These are phyloP conservation scores for Arthroderma uncinatum DNA, from an alignment of 2,329 filamentous ascomycete genomes.

Conservation along the genomic window DNA sequence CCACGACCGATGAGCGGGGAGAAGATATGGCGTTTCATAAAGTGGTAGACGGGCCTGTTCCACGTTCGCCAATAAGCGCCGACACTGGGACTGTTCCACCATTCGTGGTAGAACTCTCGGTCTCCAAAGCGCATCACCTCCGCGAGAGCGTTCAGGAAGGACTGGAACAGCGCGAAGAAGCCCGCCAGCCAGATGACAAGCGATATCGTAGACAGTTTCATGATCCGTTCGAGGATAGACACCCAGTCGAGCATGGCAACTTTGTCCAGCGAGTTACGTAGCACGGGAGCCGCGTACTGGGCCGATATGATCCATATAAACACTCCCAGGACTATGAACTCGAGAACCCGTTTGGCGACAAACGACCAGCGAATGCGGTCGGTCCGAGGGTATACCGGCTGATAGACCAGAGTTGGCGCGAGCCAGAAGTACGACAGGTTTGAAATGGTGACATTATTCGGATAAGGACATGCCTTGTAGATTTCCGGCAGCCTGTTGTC, in stretches of 20 bases:
- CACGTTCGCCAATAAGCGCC: slow-evolving; percentile 89
- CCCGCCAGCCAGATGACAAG: slow-evolving; percentile 94
- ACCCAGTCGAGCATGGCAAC: slow-evolving; percentile 69
- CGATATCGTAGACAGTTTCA: slow-evolving; percentile 93
- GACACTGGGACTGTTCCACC: slow-evolving; percentile 89
- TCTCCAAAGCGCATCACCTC: slow-evolving; percentile 87
- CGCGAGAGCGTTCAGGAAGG: slow-evolving; percentile 77
- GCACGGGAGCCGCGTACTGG: slow-evolving; percentile 83
- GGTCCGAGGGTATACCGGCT: slow-evolving; percentile 87
- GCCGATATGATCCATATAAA: slow-evolving; percentile 94
- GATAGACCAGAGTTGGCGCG: slow-evolving; percentile 91
- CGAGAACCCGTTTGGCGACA: slow-evolving; percentile 68
- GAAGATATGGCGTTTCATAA: slow-evolving; percentile 92
- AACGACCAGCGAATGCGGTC: slow-evolving; percentile 74
- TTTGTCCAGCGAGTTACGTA: slow-evolving; percentile 81
- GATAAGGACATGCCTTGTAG: slow-evolving; percentile 76
- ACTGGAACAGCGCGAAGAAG: slow-evolving; percentile 95
- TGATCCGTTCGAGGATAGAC: slow-evolving; percentile 74
- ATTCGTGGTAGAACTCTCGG: slow-evolving; percentile 88
- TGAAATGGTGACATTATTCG: slow-evolving; percentile 72
- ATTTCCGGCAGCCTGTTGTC: slow-evolving; percentile 64
- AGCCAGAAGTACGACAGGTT: slow-evolving; percentile 97
- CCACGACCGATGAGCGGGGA: slow-evolving; percentile 76
- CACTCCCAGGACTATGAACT: slow-evolving; percentile 65
- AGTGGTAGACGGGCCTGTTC: slow-evolving; percentile 96